phyloP scores from a whole-genome alignment of 148 eudicot species.

The Camellia lanceoleosa region DNA sequence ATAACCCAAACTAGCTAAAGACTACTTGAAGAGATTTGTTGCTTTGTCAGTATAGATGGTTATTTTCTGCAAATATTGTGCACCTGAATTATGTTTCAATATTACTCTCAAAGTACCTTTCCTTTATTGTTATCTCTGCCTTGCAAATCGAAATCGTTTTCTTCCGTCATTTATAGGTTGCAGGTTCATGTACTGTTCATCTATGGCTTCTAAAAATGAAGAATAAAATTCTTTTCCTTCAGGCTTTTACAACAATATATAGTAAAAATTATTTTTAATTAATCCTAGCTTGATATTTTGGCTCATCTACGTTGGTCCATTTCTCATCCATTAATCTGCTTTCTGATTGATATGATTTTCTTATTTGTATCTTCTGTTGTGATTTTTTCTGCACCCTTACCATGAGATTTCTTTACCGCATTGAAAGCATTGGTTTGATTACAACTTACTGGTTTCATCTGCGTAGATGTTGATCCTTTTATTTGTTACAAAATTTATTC shows the following conservation, averaged over 20 bases:
- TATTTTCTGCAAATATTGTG: not conserved
- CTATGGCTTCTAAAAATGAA: slow-evolving; percentile 7
- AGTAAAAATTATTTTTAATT: no score
- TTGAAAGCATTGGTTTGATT: not conserved
- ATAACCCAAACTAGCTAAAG: not conserved
- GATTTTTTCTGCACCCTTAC: not conserved
- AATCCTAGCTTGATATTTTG: no score
- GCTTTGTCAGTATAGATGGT: not conserved
- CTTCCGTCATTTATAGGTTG: no score
- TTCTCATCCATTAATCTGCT: not conserved
- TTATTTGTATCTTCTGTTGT: not conserved
- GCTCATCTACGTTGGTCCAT: not conserved
- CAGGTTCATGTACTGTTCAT: not conserved
- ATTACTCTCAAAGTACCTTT: not conserved
- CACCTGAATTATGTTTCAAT: not conserved
- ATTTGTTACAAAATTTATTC: not conserved
- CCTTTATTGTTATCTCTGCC: not conserved
- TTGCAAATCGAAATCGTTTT: not conserved
- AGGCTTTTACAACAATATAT: not conserved
- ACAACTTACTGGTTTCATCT: not conserved
- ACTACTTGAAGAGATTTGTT: not conserved
- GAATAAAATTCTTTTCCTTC: not conserved
- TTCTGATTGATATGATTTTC: not conserved
- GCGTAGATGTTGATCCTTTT: not conserved
- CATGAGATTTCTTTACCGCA: no score